Evolutionary conservation across 495 filamentous ascomycete genomes (phyloP).

Genomic region (Trichoderma asperelloides): DNA sequence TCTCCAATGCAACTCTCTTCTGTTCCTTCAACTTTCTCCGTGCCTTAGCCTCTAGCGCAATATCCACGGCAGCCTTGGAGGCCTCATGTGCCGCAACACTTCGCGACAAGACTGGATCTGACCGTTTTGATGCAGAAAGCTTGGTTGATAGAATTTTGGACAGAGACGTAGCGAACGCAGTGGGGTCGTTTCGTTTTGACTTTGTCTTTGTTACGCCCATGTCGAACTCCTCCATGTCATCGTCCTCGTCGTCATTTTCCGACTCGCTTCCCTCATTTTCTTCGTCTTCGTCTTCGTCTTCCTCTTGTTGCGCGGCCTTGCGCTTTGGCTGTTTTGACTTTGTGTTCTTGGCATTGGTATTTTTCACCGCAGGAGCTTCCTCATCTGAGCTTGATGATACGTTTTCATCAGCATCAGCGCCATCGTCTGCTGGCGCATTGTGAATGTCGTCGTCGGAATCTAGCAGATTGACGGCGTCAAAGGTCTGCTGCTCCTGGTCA

Average conservation of each 20-base stretch:
- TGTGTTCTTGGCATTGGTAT: slow-evolving; percentile 13
- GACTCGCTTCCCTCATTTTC: slow-evolving; percentile 26
- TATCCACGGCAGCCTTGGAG: slow-evolving; percentile 55
- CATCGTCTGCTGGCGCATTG: slow-evolving; percentile 36
- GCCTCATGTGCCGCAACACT: slow-evolving; percentile 58
- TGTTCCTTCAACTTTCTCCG: slow-evolving; percentile 69
- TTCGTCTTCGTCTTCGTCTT: slow-evolving; percentile 14
- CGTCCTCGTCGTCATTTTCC: slow-evolving; percentile 24
- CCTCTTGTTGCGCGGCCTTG: slow-evolving; percentile 24
- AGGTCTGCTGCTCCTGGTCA: slow-evolving; percentile 33
- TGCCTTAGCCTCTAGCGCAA: slow-evolving; percentile 71
- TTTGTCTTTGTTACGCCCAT: slow-evolving; percentile 30
- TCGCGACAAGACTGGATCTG: slow-evolving; percentile 83
- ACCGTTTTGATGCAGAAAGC: slow-evolving; percentile 65
- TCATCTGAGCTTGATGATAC: slow-evolving; percentile 29
- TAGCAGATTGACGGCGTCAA: slow-evolving; percentile 55
- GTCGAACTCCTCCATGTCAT: slow-evolving; percentile 26
- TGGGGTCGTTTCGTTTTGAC: slow-evolving; percentile 80
- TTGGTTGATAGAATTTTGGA: slow-evolving; percentile 84
- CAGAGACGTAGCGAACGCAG: slow-evolving; percentile 83
- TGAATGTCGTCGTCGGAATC: slow-evolving; percentile 56
- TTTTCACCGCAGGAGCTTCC: slow-evolving; percentile 30
- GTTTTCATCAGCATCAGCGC: slow-evolving; percentile 21
- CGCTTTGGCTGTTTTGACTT: slow-evolving; percentile 16
- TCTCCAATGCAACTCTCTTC: slow-evolving; percentile 71